These are phyloP conservation scores for Aspergillus eucalypticola DNA, from an alignment of 2,329 filamentous ascomycete genomes.

Conservation along the genomic window DNA sequence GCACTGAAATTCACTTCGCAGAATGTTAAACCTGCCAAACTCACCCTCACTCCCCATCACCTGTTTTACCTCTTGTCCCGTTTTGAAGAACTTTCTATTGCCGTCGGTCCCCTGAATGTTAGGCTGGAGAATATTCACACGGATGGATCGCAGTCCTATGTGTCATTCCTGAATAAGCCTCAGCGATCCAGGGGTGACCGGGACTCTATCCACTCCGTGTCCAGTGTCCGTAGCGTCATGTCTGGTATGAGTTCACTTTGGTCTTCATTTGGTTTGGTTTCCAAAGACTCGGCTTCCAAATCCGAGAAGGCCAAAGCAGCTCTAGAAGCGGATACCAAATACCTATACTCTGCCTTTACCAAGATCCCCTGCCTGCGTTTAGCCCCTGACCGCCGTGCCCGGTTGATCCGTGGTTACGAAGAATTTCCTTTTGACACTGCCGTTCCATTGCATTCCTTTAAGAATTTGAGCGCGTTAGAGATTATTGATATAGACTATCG, in stretches of 20 bases:
- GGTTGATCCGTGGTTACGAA: slow-evolving; percentile 88
- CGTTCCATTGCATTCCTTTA: slow-evolving; percentile 94
- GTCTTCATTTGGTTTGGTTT: slow-evolving; percentile 81
- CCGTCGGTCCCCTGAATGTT: slow-evolving; percentile 94
- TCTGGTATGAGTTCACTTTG: slow-evolving; percentile 93
- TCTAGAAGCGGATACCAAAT: slow-evolving; percentile 83
- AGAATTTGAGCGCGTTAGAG: slow-evolving; percentile 91
- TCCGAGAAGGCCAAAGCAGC: slow-evolving; percentile 88
- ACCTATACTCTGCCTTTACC: slow-evolving; percentile 96
- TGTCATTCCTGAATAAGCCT: slow-evolving; percentile 86
- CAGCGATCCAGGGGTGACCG: slow-evolving; percentile 82
- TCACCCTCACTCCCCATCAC: slow-evolving; percentile 92
- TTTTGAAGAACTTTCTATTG: slow-evolving; percentile 88
- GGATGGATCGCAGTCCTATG: slow-evolving; percentile 82
- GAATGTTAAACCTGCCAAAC: slow-evolving; percentile 81
- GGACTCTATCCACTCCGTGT: slow-evolving; percentile 91
- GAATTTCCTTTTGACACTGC: slow-evolving; percentile 98
- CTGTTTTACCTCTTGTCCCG: slow-evolving; percentile 94
- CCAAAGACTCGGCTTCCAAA: slow-evolving; percentile 76
- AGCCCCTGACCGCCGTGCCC: slow-evolving; percentile 88
- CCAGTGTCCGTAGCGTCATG: slow-evolving; percentile 95
- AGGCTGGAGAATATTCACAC: slow-evolving; percentile 92
- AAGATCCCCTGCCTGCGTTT: slow-evolving; percentile 92
- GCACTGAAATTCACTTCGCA: slow-evolving; percentile 82
- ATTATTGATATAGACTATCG: slow-evolving; percentile 95